Evolutionary conservation across 2,329 filamentous ascomycete genomes (phyloP).

Genomic region (Apiospora hydei): DNA sequence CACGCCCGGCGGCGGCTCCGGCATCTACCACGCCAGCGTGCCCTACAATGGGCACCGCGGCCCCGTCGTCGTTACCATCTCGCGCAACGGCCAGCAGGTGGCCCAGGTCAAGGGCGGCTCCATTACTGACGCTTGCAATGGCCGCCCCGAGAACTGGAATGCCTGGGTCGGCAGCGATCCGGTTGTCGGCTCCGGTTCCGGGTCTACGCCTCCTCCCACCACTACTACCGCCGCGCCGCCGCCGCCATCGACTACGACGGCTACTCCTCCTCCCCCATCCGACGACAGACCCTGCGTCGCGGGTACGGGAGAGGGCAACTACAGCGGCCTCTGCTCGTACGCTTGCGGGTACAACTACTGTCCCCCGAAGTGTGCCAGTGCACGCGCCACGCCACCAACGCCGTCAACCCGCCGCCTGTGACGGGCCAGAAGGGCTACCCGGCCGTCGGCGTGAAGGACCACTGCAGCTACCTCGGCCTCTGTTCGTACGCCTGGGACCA

Average conservation of each 20-base stretch:
- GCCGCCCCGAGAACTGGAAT: conserved; percentile 45
- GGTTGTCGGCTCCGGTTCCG: background rate
- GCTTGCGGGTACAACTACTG: conserved; percentile 40
- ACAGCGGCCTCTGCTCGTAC: conserved; percentile 37
- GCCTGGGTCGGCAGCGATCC: conserved; percentile 43
- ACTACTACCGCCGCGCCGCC: background rate
- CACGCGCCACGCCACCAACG: conserved; percentile 30
- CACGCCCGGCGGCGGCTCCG: conserved; percentile 10
- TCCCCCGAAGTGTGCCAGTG: conserved; percentile 38
- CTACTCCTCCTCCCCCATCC: conserved; percentile 26
- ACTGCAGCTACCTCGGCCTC: conserved; percentile 32
- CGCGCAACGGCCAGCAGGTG: conserved; percentile 33
- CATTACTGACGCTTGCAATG: conserved; percentile 37
- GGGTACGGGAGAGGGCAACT: conserved; percentile 25
- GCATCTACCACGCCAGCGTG: conserved; percentile 10
- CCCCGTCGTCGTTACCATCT: conserved; percentile 19
- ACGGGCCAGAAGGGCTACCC: conserved; percentile 33
- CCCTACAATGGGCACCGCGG: background rate
- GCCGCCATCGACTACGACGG: background rate
- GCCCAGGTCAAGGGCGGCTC: conserved; percentile 35
- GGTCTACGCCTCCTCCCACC: background rate
- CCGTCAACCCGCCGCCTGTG: conserved; percentile 21
- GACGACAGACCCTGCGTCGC: conserved; percentile 36
- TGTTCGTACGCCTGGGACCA: conserved; percentile 31
- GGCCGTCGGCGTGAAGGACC: conserved; percentile 26